Evolutionary conservation across 306 rosid genomes (phyloP), one percentile per base, ranked within the genome.

Genomic region (Vigna mungo): DNA sequence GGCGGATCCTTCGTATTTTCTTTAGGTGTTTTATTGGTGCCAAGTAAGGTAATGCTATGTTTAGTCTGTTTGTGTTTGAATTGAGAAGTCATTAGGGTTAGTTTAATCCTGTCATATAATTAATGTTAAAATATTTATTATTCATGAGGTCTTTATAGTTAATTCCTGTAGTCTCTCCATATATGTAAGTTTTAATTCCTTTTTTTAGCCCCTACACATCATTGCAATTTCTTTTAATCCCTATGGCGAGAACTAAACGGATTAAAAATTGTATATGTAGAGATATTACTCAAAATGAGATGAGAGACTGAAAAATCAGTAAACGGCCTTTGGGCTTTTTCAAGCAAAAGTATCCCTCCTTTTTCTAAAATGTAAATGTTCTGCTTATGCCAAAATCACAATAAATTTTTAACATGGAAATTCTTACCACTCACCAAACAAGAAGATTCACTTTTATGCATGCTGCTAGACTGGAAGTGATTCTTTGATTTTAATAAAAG

Each of bases 401-500:
- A 75, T 62, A 68, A 13, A 41, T 41, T 79, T 36, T 5, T 37
- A 59, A 37, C 71, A 51, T 25, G 44, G 9, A 36, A 58, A 67
- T 37, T 58, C 58, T 49, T 13, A 70, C 46, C 9, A 68, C 13
- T 39, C 23, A 5, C 2, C 7, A 30, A 64, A 20, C 27, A 16
- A 58, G 16, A 72, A 63, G 30, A 73, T 11, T 77, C 1, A 9
- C 55, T 30, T 58, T 17, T 36, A 37, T 47, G 55, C 14, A 5
- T 68, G 59, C 20, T 68, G 59, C 20, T 20, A 27, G 73, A 43
- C 51, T 2, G 7, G 16, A 17, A 60, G 59, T 55, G 62, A 43
- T 75, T 75, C 51, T 69, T 15, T 36, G 60, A 79, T 79, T 79
- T 43, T 68, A 25, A 47, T 49, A 51, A 39, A 14, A 39, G 11